phyloP scores from a whole-genome alignment of 768 basidiomycete genomes.

The Termitomyces titanicus region DNA sequence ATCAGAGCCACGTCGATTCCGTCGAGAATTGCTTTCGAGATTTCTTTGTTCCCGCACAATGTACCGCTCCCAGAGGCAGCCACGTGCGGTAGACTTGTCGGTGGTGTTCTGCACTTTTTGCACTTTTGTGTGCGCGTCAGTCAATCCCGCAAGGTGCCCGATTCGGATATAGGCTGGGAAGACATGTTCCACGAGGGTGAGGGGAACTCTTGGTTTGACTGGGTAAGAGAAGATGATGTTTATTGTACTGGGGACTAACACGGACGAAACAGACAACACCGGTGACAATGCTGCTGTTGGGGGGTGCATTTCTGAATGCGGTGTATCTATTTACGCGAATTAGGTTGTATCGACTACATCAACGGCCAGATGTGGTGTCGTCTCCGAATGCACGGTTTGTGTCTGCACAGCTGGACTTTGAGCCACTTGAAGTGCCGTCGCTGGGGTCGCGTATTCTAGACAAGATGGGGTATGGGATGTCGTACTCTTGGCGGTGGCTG shows the following conservation, averaged over 20 bases:
- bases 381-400: conserved; percentile 72
- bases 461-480: conserved; percentile 49
- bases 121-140: conserved; percentile 65
- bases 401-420: conserved; percentile 45
- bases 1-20: conserved; percentile 61
- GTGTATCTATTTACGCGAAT: conserved; percentile 70
- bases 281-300: conserved; percentile 52
- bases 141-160: conserved; percentile 51
- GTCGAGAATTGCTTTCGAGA: conserved; percentile 69
- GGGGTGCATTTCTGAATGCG: conserved; percentile 52
- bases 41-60: conserved; percentile 82
- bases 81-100: conserved; percentile 64
- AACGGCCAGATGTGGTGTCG: conserved; percentile 57
- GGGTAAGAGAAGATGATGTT: conserved; percentile 45
- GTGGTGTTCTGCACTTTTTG: conserved; percentile 59
- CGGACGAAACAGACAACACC: conserved; percentile 50
- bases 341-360: conserved; percentile 64
- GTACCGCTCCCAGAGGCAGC: conserved; percentile 66
- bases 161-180: conserved; percentile 76
- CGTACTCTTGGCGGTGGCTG: conserved; percentile 62
- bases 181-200: conserved; percentile 69
- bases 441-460: conserved; percentile 38
- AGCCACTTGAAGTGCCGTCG: conserved; percentile 41
- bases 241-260: conserved; percentile 1
- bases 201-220: conserved; percentile 71